phyloP scores from a whole-genome alignment of 2,329 filamentous ascomycete genomes.

The Trichoderma sp. region DNA sequence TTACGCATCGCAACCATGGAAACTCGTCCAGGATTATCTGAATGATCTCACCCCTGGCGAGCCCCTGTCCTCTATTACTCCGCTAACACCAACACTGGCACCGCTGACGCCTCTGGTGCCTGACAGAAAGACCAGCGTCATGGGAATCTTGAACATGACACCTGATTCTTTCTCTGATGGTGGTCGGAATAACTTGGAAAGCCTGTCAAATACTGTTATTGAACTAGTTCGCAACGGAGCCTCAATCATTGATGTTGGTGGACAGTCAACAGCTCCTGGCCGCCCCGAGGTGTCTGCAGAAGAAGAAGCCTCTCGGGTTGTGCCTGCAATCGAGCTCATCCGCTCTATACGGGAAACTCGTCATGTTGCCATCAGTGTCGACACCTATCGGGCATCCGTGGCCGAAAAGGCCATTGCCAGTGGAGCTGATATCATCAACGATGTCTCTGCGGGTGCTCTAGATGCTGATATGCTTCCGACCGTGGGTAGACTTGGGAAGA shows the following conservation, averaged over 20 bases:
- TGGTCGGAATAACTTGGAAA: constrained; percentile 56
- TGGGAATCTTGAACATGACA: constrained; percentile 93
- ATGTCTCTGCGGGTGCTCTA: constrained; percentile 78
- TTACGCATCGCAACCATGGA: constrained; percentile 55
- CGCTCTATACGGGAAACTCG: constrained; percentile 61
- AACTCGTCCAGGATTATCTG: constrained; percentile 58
- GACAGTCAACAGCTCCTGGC: constrained; percentile 84
- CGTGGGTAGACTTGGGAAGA: constrained; percentile 72
- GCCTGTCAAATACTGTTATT: constrained; percentile 58
- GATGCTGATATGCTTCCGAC: constrained; percentile 80
- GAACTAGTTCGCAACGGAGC: constrained; percentile 66
- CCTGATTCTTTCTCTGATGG: constrained; percentile 97
- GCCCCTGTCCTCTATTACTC: constrained; percentile 58
- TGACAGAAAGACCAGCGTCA: constrained; percentile 68
- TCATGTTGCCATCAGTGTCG: constrained; percentile 75
- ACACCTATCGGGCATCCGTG: constrained; percentile 86
- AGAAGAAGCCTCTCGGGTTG: constrained; percentile 74
- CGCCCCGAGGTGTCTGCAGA: constrained; percentile 64
- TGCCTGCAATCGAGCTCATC: constrained; percentile 75
- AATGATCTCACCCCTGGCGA: constrained; percentile 52
- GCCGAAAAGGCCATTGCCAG: constrained; percentile 71
- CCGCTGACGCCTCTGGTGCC: constrained; percentile 58
- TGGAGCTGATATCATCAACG: constrained; percentile 92
- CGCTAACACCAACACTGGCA: constrained; percentile 44
- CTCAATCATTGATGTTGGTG: constrained; percentile 86